A percentile compares a stretch with the other conserved stretches of the same genome.
phyloP scores from a whole-genome alignment of 228 moss, liverwort and hornwort species.

The Sphagnum fallax region DNA sequence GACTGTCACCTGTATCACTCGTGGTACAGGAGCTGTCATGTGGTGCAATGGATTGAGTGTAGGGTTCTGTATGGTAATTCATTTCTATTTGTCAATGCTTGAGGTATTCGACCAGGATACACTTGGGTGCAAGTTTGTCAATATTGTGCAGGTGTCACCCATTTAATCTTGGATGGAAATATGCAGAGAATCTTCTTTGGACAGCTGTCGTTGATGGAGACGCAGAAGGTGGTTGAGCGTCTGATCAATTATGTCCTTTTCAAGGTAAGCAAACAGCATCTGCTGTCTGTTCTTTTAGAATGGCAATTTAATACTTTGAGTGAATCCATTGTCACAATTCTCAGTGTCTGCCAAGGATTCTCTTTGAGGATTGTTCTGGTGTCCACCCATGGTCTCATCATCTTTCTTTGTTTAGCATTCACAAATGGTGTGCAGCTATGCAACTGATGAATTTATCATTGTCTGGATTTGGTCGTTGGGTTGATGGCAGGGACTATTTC shows the following conservation, averaged over 20 bases:
- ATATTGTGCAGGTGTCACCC: too few relatives aligned
- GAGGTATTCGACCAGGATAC: too few relatives aligned
- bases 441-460: too few relatives aligned
- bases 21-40: too few relatives aligned
- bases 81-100: too few relatives aligned
- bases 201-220: slow-evolving; percentile 87
- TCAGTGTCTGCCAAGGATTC: neutral
- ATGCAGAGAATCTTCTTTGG: slow-evolving; percentile 95
- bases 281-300: neutral
- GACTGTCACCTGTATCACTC: too few relatives aligned
- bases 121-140: too few relatives aligned
- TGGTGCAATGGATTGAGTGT: too few relatives aligned
- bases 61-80: too few relatives aligned
- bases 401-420: neutral
- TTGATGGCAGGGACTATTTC: slow-evolving; percentile 75
- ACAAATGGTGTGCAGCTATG: too few relatives aligned
- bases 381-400: neutral
- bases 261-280: slow-evolving; percentile 34
- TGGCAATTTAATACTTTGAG: neutral
- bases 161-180: neutral
- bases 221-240: slow-evolving; percentile 98
- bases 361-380: neutral
- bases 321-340: neutral
- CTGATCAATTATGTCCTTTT: slow-evolving; percentile 91
- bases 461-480: neutral